Evolutionary conservation across 768 basidiomycete species (phyloP), one percentile per base, ranked within the genome.

Genomic region (Lactarius psammicola): DNA sequence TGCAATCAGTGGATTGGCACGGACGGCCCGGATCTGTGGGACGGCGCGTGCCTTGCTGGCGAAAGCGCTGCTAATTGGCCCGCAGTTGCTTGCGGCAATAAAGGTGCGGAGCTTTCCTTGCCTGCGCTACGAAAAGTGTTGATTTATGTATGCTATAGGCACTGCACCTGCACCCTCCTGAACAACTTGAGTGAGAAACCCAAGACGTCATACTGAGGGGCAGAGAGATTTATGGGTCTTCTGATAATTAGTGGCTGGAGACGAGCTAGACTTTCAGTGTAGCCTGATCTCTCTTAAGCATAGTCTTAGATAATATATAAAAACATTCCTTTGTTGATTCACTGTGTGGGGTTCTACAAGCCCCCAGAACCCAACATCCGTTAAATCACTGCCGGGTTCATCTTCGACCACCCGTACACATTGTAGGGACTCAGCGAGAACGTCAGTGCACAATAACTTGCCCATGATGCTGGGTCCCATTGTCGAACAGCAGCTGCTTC

Each of bases 1-100:
- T n/a, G n/a, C n/a, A 80, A 79, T 70, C 75, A 81, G 68, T 86
- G 85, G 86, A 76, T 78, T 8, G 86, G 85, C n/a, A 78, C 79
- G 23, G 81, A 85, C 63, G 81, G 82, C 11, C 69, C 76, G 38
- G 34, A 75, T 23, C 74, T 81, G 11, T 87, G 74, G 72, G 80
- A 74, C 46, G 84, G 84, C 0, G 76, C 84, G 10, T 86, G 86
- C 72, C 74, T 87, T 26, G 74, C 69, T 3, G 83, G 82, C 6
- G 81, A 84, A 71, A 78, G 69, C 0, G 82, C n/a, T n/a, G n/a
- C n/a, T n/a, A n/a, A n/a, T n/a, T n/a, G n/a, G n/a, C n/a, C n/a
- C n/a, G n/a, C n/a, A n/a, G n/a, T n/a, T n/a, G n/a, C n/a, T n/a
- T n/a, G n/a, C n/a, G n/a, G n/a, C n/a, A n/a, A n/a, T n/a, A 70